A percentile compares a stretch with the other conserved stretches of the same genome.
Conservation (phyloP, 768 basidiomycete genomes). For the Pleurotus platypus region DNA sequence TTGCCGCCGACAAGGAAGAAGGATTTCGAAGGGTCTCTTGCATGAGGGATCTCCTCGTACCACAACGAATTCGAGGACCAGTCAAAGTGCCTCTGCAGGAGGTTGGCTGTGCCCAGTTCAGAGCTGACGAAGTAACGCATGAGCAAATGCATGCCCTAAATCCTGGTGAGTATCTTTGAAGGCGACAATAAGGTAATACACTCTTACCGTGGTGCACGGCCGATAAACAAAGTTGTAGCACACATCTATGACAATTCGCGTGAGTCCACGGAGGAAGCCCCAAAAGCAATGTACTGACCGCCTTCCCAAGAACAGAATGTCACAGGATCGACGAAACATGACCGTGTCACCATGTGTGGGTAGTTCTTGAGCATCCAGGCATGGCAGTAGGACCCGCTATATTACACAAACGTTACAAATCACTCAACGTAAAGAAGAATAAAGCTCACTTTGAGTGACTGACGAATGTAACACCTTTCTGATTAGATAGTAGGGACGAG, state of each 20-base stretch:
- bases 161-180: neutral
- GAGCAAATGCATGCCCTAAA: slow-evolving; percentile 70
- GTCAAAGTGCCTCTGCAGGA: slow-evolving; percentile 79
- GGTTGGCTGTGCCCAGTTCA: slow-evolving; percentile 85
- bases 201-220: slow-evolving; percentile 56
- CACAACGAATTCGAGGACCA: slow-evolving; percentile 88
- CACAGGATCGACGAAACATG: slow-evolving; percentile 89
- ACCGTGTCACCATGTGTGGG: slow-evolving; percentile 65
- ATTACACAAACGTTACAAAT: slow-evolving; percentile 1
- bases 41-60: slow-evolving; percentile 87
- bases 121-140: slow-evolving; percentile 87
- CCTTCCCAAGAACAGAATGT: slow-evolving; percentile 95
- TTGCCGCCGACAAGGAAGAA: slow-evolving; percentile 80
- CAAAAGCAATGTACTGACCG: slow-evolving; percentile 40
- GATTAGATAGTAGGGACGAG: slow-evolving; percentile 14
- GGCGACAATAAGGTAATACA: slow-evolving; percentile 3
- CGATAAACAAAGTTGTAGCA: slow-evolving; percentile 91
- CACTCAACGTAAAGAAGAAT: neutral
- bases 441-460: slow-evolving; percentile 84
- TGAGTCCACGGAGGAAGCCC: neutral
- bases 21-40: slow-evolving; percentile 59
- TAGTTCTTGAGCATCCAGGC: slow-evolving; percentile 86
- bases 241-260: slow-evolving; percentile 50
- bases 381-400: slow-evolving; percentile 77
- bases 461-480: slow-evolving; percentile 66